Percentiles rank a stretch among this genome's conserved stretches.
Conservation (phyloP, 179 eudicot species). For the Spergularia azorica region DNA sequence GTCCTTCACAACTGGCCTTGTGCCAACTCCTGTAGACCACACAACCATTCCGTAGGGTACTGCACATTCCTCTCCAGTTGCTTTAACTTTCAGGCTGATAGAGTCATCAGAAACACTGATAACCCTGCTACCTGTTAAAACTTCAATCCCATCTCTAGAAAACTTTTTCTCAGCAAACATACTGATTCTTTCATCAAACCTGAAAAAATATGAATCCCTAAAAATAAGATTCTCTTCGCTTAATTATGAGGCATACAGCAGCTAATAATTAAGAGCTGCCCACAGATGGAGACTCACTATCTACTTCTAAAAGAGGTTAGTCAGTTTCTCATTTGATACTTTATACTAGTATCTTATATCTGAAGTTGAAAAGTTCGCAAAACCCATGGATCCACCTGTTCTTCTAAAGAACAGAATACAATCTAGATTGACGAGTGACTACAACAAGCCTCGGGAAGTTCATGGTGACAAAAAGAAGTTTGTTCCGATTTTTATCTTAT, state of each 20-base stretch:
- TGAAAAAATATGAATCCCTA: slow-evolving; percentile 28
- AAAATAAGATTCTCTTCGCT: neutral
- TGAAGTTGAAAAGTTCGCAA: neutral
- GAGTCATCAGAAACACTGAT: slow-evolving; percentile 55
- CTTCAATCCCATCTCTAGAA: slow-evolving; percentile 82
- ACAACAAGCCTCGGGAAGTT: too few species aligned
- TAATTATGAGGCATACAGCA: neutral
- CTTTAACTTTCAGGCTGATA: slow-evolving; percentile 58
- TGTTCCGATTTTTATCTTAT: too few species aligned
- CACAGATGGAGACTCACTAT: neutral
- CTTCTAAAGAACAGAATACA: neutral
- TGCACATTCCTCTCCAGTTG: slow-evolving; percentile 47
- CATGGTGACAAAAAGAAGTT: too few species aligned
- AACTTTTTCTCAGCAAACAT: slow-evolving; percentile 81
- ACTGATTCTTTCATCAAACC: slow-evolving; percentile 94
- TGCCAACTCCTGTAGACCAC: slow-evolving; percentile 92
- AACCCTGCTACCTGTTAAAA: slow-evolving; percentile 75
- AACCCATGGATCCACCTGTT: neutral
- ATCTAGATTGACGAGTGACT: too few species aligned
- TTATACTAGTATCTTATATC: neutral
- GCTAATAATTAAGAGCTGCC: neutral
- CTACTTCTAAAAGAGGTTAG: too few species aligned
- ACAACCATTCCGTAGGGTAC: slow-evolving; percentile 85
- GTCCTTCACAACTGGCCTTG: slow-evolving; percentile 81
- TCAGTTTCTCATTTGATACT: neutral